A percentile compares a stretch with the other conserved stretches of the same genome.
phyloP scores from a whole-genome alignment of 2,329 filamentous ascomycete species.

The Penicillium corylophilum region DNA sequence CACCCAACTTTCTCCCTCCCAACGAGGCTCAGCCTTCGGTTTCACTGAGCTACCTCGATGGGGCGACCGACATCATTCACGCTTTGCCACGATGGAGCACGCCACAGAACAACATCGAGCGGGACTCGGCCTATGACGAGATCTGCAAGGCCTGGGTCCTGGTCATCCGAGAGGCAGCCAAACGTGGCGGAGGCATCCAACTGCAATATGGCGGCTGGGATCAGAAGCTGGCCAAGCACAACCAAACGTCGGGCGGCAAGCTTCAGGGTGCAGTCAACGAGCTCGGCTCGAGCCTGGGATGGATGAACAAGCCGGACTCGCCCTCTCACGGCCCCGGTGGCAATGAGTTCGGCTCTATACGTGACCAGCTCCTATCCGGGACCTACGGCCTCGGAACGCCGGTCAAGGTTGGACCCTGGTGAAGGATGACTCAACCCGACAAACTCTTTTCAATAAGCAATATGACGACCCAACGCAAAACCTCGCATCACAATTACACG shows the following conservation, averaged over 20 bases:
- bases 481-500: constrained; percentile 6
- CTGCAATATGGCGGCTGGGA: constrained; percentile 92
- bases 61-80: constrained; percentile 86
- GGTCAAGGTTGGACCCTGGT: constrained; percentile 59
- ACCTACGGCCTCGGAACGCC: constrained; percentile 56
- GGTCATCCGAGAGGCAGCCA: constrained; percentile 86
- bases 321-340: constrained; percentile 31
- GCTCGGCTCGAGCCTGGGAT: constrained; percentile 71
- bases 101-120: constrained; percentile 84
- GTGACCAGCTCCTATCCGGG: constrained; percentile 57
- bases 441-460: neutral
- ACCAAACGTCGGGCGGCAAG: constrained; percentile 79
- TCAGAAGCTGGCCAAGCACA: constrained; percentile 80
- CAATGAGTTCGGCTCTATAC: constrained; percentile 49
- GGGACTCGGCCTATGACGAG: constrained; percentile 94
- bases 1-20: constrained; percentile 90
- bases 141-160: constrained; percentile 90
- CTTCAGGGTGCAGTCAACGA: constrained; percentile 77
- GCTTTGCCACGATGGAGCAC: constrained; percentile 87
- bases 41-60: constrained; percentile 84
- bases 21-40: constrained; percentile 79
- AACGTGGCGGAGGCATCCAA: constrained; percentile 85
- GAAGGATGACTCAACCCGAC: constrained; percentile 20
- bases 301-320: constrained; percentile 61
- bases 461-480: constrained; percentile 1